phyloP scores from a whole-genome alignment of 345 rosid species.

The Sonneratia caseolaris region DNA sequence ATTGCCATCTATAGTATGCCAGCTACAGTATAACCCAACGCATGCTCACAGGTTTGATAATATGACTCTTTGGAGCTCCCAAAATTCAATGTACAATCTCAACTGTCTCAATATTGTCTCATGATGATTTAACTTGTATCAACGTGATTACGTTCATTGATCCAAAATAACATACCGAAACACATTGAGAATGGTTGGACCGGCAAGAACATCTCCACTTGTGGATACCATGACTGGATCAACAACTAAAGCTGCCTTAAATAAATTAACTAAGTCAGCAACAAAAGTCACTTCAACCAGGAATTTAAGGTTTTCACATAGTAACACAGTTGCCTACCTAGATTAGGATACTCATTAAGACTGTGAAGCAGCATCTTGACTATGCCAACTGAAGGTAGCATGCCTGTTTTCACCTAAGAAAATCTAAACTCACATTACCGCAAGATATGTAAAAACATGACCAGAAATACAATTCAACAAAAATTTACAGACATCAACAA shows the following conservation, averaged over 20 bases:
- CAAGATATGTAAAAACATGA: background rate
- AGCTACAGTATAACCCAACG: background rate
- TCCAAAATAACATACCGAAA: constrained; percentile 39
- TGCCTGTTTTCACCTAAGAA: constrained; percentile 83
- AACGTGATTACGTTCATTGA: background rate
- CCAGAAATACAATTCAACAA: background rate
- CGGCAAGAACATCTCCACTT: constrained; percentile 82
- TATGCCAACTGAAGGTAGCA: constrained; percentile 75
- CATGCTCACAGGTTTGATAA: background rate
- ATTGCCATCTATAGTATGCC: background rate
- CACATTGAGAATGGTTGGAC: constrained; percentile 55
- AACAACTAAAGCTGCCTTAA: constrained; percentile 83
- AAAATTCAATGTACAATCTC: background rate
- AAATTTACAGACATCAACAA: background rate
- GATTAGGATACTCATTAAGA: constrained; percentile 50
- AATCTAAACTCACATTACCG: background rate
- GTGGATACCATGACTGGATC: constrained; percentile 99
- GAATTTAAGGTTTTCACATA: background rate
- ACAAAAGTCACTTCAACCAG: background rate
- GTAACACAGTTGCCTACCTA: constrained; percentile 33
- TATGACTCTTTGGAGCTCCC: background rate
- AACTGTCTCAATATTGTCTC: background rate
- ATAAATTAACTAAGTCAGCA: constrained; percentile 21
- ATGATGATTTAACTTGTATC: background rate
- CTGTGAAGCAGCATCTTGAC: constrained; percentile 46